Evolutionary conservation across 1,284 basidiomycete genomes (phyloP), one percentile per base, ranked within the genome.

Genomic region (Polyporus tsugae): DNA sequence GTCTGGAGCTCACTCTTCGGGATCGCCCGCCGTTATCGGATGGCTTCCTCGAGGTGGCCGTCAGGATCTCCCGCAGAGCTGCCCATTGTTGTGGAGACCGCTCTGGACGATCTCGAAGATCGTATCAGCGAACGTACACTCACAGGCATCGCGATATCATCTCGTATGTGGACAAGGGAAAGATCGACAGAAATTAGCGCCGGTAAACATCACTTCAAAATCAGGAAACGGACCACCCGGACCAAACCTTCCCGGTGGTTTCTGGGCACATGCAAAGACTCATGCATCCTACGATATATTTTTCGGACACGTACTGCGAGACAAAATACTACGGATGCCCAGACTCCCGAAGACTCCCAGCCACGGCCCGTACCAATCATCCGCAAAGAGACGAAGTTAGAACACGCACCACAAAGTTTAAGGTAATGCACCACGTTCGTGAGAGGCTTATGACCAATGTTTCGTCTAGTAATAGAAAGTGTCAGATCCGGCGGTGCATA

Each of bases 11-110:
- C 58, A 53, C 53, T 68, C 53, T 64, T 49, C 22, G 59, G 57
- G 61, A 68, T 66, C 39, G 39, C 13, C 58, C 58, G 38, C 39
- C 42, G 64, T 64, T 72, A 72, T 69, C 67, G 66, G 71, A 73
- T 71, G 62, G 60, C 44, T 36, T 58, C 63, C 69, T 63, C 64
- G 69, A 70, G 68, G 64, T 41, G 22, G 58, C 38, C 3, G 36
- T 22, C 36, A 60, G 38, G 55, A 58, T 38, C 55, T 55, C 49
- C 36, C 57, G 36, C 57, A 39, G n/a, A 58, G 57, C 36, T 58
- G n/a, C 57, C 33, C 57, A 38, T 29, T 29, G 10, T 35, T 13
- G 15, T 19, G 57, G 11, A 58, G 17, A 9, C 29, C 29, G 22
- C 29, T 35, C 13, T 60, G 36, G 38, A 41, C 38, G 58, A 60